Conservation (phyloP, 176 grass and related monocot species). For the Aegilops tauschii region DNA sequence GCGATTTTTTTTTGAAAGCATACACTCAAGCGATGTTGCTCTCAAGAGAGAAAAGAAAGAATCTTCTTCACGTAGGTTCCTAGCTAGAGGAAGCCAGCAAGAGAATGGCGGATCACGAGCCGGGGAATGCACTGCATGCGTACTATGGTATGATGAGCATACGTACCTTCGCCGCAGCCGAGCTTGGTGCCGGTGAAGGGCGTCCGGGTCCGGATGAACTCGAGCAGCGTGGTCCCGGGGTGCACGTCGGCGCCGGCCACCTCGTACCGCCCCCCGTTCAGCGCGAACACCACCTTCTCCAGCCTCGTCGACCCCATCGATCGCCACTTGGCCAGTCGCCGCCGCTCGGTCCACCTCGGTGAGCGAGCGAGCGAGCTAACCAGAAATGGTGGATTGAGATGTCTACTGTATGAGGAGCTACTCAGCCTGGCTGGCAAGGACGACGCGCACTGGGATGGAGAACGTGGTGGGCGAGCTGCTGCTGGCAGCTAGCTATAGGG, state of each 20-base stretch:
- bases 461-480: background rate
- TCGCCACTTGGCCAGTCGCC: background rate
- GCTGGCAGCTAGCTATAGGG: no score
- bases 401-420: no score
- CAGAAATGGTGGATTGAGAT: background rate
- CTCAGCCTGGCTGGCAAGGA: no score
- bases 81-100: no score
- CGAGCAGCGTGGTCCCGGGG: slow-evolving; percentile 62
- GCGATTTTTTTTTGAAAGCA: no score
- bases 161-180: slow-evolving; percentile 74
- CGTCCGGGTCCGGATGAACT: slow-evolving; percentile 69
- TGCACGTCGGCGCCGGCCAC: slow-evolving; percentile 23
- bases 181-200: slow-evolving; percentile 68
- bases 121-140: no score
- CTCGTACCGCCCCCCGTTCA: slow-evolving; percentile 68
- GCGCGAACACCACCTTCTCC: slow-evolving; percentile 49
- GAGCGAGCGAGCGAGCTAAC: background rate
- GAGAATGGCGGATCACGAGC: no score
- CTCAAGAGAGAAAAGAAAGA: no score
- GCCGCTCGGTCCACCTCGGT: background rate
- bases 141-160: no score
- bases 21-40: no score
- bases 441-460: background rate
- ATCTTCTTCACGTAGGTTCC: no score
- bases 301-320: background rate